Percentiles rank a stretch among this genome's conserved stretches.
phyloP scores from a whole-genome alignment of 73 alveolate genomes.

The Stentor coeruleus region DNA sequence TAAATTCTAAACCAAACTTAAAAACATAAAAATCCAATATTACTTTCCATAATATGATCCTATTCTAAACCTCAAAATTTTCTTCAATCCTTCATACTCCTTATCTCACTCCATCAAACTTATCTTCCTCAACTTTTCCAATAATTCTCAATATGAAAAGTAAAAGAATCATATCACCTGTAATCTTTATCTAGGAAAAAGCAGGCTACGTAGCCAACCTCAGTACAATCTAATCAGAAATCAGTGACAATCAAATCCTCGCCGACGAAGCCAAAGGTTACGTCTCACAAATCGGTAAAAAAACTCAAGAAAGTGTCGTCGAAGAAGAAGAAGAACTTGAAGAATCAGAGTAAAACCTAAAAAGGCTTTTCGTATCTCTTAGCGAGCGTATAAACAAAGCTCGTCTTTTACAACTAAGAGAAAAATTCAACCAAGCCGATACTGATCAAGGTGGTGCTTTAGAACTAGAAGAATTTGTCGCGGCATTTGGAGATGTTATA shows the following conservation, averaged over 20 bases:
- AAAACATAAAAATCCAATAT: too few species aligned
- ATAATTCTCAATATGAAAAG: not conserved
- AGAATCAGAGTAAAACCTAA: constrained; percentile 8
- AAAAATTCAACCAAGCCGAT: constrained; percentile 64
- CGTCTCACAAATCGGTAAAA: not conserved
- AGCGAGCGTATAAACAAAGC: constrained; percentile 57
- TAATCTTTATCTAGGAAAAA: constrained; percentile 4
- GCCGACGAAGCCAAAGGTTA: not conserved
- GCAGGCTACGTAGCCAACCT: constrained; percentile 23
- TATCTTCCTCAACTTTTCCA: not conserved
- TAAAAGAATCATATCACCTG: constrained; percentile 19
- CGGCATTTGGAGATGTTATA: constrained; percentile 66
- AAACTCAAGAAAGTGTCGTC: too few species aligned
- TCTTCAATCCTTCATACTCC: too few species aligned
- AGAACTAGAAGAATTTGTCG: constrained; percentile 57
- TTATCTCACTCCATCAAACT: too few species aligned
- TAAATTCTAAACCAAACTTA: too few species aligned
- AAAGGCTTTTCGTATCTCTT: constrained; percentile 4
- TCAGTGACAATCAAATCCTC: constrained; percentile 24
- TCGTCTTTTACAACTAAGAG: constrained; percentile 64
- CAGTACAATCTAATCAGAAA: constrained; percentile 9
- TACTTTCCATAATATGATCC: too few species aligned
- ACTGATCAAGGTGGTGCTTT: constrained; percentile 75
- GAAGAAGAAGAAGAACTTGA: constrained; percentile 21
- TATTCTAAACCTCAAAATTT: too few species aligned